Evolutionary conservation across 768 basidiomycete species (phyloP).

Genomic region (Paxillus involutus): DNA sequence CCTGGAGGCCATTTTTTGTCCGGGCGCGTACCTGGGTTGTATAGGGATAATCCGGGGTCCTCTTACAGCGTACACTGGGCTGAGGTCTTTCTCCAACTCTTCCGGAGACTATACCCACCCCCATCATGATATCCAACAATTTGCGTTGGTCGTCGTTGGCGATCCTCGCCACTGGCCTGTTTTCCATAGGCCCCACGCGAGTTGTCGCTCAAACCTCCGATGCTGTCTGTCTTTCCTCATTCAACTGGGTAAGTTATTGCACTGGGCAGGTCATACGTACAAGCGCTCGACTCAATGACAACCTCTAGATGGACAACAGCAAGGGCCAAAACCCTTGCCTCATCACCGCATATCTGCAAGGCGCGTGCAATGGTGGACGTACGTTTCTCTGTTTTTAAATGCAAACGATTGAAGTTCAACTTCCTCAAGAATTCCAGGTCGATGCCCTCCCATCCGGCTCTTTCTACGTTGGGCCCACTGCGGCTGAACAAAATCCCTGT

Average conservation of each 20-base stretch:
- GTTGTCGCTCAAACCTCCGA: slow-evolving; percentile 23
- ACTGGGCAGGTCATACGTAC: background rate
- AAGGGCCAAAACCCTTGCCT: slow-evolving; percentile 47
- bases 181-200: slow-evolving; percentile 15
- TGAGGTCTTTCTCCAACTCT: no score
- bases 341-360: slow-evolving; percentile 42
- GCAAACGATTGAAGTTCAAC: slow-evolving; percentile 9
- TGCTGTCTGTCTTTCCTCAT: slow-evolving; percentile 21
- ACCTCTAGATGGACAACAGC: slow-evolving; percentile 39
- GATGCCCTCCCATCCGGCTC: slow-evolving; percentile 34
- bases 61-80: no score
- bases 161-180: slow-evolving; percentile 14
- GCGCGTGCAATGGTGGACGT: slow-evolving; percentile 44
- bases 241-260: slow-evolving; percentile 25
- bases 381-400: slow-evolving; percentile 17
- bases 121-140: slow-evolving; percentile 9
- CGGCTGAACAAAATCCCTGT: slow-evolving; percentile 34
- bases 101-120: no score
- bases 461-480: slow-evolving; percentile 34
- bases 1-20: no score
- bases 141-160: slow-evolving; percentile 15
- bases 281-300: background rate
- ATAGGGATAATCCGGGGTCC: no score
- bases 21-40: no score
- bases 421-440: slow-evolving; percentile 37